Evolutionary conservation across 192 early-diverging fungal genomes (phyloP), one percentile per base, ranked within the genome.

Genomic region (Phycomyces blakesleeanus): DNA sequence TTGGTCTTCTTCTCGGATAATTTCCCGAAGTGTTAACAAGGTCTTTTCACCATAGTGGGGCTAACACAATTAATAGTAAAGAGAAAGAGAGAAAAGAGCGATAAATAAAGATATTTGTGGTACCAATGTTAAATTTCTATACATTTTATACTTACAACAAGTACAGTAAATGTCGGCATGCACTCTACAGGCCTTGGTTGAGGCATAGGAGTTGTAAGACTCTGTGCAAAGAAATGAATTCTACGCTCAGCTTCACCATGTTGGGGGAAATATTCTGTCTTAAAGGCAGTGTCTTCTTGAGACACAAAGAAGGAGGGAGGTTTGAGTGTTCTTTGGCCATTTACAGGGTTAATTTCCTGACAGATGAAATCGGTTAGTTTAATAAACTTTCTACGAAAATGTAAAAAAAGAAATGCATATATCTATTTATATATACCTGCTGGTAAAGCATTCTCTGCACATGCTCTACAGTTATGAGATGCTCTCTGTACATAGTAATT

Each of bases 41-140:
- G 91, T 90, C 78, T 93, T 92, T 68, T 93, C 91, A 49, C 85
- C 85, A 75, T 92, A 93, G 57, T 93, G 91, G 34, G 91, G 91
- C 16, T 73, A 63, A 44, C n/a, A n/a, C n/a, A n/a, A n/a, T n/a
- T 47, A 21, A 24, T 2, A 42, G 18, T 1, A 55, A 34, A 44
- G 10, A 55, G 15, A 14, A 39, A 27, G 26, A 25, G 5, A 51
- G 34, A 10, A 29, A 15, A 34, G 0, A 25, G 10, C 18, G 16
- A 25, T 26, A 42, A 1, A 27, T 51, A 18, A 20, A 22, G 5
- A 54, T 26, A 14, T 38, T 39, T 27, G 8, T 20, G 18, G 1
- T 8, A 41, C 24, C 0, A n/a, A 11, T 55, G 18, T 16, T 24
- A 2, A 6, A 25, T 37, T 34, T 47, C 14, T 51, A 26, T 24